phyloP scores from a whole-genome alignment of 805 yeast species.

The Lipomyces starkeyi region DNA sequence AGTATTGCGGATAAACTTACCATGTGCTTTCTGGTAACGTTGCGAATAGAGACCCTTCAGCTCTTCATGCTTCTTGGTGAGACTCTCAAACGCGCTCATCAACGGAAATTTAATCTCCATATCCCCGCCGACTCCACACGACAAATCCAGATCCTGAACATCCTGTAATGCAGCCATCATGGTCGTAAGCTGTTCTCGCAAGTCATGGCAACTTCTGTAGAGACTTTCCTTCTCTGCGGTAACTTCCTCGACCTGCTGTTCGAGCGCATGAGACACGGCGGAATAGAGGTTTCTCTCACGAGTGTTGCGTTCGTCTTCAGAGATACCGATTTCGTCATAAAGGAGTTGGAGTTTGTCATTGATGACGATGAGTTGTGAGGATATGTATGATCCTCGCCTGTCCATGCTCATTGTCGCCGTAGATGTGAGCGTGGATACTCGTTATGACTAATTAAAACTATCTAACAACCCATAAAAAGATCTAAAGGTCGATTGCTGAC shows the following conservation, averaged over 20 bases:
- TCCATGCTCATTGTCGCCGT: constrained; percentile 8
- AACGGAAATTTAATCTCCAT: constrained; percentile 41
- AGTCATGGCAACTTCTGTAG: constrained; percentile 36
- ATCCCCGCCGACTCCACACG: constrained; percentile 23
- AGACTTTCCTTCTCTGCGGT: constrained; percentile 42
- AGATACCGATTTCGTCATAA: constrained; percentile 40
- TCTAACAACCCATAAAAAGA: not conserved
- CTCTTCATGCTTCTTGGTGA: constrained; percentile 32
- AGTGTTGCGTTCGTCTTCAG: constrained; percentile 39
- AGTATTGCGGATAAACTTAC: constrained; percentile 10
- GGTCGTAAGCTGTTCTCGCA: constrained; percentile 31
- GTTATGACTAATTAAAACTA: not conserved
- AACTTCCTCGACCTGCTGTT: constrained; percentile 42
- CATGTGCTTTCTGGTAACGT: constrained; percentile 36
- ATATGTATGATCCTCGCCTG: constrained; percentile 40
- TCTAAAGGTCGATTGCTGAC: not conserved
- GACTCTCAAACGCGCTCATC: constrained; percentile 16
- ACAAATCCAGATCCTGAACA: constrained; percentile 27
- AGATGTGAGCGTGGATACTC: not conserved
- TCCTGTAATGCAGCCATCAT: constrained; percentile 40
- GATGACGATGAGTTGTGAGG: constrained; percentile 41
- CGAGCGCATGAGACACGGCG: constrained; percentile 41
- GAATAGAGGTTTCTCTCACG: constrained; percentile 42
- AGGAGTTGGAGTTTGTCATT: constrained; percentile 41
- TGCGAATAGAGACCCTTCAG: constrained; percentile 39